phyloP scores from a whole-genome alignment of 345 rosid genomes.

The Eucalyptus erythrocorys region DNA sequence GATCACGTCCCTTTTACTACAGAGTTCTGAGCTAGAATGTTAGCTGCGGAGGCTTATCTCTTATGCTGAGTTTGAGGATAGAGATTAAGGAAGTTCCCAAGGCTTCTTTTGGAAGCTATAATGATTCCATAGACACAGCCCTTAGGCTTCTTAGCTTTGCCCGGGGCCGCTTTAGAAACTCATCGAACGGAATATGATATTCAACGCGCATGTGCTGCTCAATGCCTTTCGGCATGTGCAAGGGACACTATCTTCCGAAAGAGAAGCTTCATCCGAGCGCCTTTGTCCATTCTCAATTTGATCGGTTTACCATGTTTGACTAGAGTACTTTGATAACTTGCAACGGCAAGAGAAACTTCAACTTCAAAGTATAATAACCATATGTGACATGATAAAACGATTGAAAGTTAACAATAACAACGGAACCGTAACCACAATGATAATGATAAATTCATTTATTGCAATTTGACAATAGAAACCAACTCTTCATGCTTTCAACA shows the following conservation, averaged over 20 bases:
- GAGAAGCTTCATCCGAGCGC: neutral
- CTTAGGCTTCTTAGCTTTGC: neutral
- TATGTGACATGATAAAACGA: neutral
- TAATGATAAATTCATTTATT: neutral
- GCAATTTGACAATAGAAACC: neutral
- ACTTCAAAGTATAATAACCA: neutral
- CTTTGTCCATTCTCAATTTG: neutral
- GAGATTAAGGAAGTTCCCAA: neutral
- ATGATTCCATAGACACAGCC: neutral
- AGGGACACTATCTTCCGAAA: neutral
- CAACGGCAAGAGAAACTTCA: neutral
- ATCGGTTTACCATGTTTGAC: neutral
- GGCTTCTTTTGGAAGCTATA: neutral
- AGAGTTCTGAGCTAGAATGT: neutral
- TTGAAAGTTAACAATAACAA: neutral
- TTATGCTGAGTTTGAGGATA: neutral
- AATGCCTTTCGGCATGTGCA: neutral
- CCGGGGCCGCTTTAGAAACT: neutral
- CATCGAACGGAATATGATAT: neutral
- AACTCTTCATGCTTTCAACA: neutral
- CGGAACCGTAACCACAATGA: neutral
- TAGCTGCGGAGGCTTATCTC: neutral
- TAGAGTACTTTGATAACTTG: rapidly evolving
- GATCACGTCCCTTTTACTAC: neutral
- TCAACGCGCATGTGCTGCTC: neutral